These are phyloP conservation scores for Marchantia paleacea DNA, from an alignment of 225 moss, liverwort and hornwort species.

Conservation along the genomic window DNA sequence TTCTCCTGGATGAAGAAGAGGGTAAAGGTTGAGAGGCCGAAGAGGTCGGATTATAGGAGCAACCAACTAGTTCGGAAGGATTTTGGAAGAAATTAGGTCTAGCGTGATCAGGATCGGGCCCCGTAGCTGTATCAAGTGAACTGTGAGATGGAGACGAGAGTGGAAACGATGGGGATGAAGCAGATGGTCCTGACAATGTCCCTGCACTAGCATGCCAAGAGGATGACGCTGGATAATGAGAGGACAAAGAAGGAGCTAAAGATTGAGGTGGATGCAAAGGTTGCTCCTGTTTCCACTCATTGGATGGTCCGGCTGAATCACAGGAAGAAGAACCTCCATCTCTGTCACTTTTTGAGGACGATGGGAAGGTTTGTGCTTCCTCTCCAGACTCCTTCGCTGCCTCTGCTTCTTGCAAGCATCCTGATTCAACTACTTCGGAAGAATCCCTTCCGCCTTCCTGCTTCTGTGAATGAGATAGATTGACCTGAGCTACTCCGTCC, in stretches of 20 bases:
- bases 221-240: constrained; percentile 9
- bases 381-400: constrained; percentile 35
- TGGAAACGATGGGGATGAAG: constrained; percentile 8
- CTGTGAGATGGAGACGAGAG: background rate
- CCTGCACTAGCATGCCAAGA: constrained; percentile 16
- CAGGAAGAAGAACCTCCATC: constrained; percentile 26
- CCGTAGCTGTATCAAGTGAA: constrained; percentile 18
- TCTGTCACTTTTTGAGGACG: constrained; percentile 6
- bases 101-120: constrained; percentile 22
- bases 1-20: constrained; percentile 37
- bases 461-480: background rate
- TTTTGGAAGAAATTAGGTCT: constrained; percentile 35
- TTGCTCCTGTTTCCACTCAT: constrained; percentile 23
- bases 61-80: constrained; percentile 37
- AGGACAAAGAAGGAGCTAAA: constrained; percentile 7
- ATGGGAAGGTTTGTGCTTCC: constrained; percentile 22
- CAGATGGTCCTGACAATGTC: constrained; percentile 21
- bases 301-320: constrained; percentile 15
- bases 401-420: constrained; percentile 16
- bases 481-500: constrained; percentile 9
- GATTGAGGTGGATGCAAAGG: constrained; percentile 17
- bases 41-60: constrained; percentile 30
- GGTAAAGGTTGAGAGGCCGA: constrained; percentile 27
- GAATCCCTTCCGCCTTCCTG: constrained; percentile 14
- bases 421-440: constrained; percentile 2